Conservation (phyloP, 805 yeast genomes). For the Schwanniomyces pseudopolymorphus region DNA sequence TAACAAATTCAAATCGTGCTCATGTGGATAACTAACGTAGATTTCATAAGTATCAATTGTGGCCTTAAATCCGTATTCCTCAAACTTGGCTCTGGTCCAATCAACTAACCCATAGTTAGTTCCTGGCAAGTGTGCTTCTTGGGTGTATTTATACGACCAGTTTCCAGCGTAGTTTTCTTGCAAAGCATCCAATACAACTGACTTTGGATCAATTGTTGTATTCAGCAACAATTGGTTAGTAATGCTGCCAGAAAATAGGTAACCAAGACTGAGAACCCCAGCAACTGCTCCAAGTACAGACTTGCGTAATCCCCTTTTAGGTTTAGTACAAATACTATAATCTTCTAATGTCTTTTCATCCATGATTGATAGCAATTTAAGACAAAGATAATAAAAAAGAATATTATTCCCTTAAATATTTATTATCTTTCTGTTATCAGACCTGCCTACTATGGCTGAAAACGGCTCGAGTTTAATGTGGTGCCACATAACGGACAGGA, state of each 20-base stretch:
- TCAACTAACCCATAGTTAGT: constrained; percentile 44
- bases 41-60: constrained; percentile 55
- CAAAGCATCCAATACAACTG: constrained; percentile 24
- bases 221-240: background rate
- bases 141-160: constrained; percentile 42
- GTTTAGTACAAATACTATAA: background rate
- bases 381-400: background rate
- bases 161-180: constrained; percentile 39
- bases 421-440: background rate
- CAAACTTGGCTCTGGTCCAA: constrained; percentile 51
- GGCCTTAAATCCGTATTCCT: constrained; percentile 51
- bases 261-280: background rate
- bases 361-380: background rate
- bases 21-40: constrained; percentile 52
- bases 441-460: background rate
- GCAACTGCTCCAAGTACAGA: background rate
- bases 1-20: constrained; percentile 39
- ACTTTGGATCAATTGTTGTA: constrained; percentile 2
- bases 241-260: background rate
- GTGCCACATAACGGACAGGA: background rate
- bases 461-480: background rate
- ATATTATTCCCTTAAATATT: background rate
- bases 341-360: constrained; percentile 1
- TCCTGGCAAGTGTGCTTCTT: constrained; percentile 47
- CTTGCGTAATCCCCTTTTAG: background rate